Base-by-base conservation (phyloP, 108 stramenopile species). In the Parietichytrium sp. region DNA sequence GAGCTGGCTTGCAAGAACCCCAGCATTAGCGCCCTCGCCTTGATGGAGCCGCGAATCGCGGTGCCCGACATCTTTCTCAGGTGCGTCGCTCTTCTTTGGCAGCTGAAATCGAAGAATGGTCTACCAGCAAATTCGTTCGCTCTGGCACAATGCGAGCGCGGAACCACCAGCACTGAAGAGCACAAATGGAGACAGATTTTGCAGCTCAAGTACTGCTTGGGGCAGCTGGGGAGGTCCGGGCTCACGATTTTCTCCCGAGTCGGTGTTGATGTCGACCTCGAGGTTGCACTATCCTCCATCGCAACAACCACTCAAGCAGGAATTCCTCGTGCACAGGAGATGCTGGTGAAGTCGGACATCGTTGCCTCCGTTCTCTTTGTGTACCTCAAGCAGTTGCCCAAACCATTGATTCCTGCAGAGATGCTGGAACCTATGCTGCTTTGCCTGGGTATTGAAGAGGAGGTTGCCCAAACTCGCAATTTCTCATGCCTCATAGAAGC, bases 191-290 rank as follows among this genome's bases (percentile, higher is more conserved):
- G n/a, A n/a, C 61, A 72, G 36, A 42, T 72, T 33, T 13, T 72
- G 10, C 38, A 72, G 0, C 38, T 42, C 10, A 72, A 72, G 61
- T 42, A 42, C 10, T 10, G 20, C 38, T 42, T 72, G 16, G 42
- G 20, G 20, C 36, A 2, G 33, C 61, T 72, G 38, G 20, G 61
- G 38, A 27, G 42, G 38, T 33, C 36, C 20, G 61, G 61, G 0
- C 42, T 72, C 0, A 72, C 61, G 15, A 72, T 72, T n/a, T 72
- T 72, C 2, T 45, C 38, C 42, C 61, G 61, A 33, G 61, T 72
- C 20, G 61, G 45, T 38, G 61, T 72, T n/a, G 61, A 72, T 25
- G 61, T 72, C 8, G 61, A 72, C 33, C 61, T 72, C 23, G 45
- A 42, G 38, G 45, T 42, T 16, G 61, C 61, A 6, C 36, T 72